A percentile compares a stretch with the other conserved stretches of the same genome.
Evolutionary conservation across 208 protist genomes (phyloP).

Genomic region (Trichomonas vaginalis): DNA sequence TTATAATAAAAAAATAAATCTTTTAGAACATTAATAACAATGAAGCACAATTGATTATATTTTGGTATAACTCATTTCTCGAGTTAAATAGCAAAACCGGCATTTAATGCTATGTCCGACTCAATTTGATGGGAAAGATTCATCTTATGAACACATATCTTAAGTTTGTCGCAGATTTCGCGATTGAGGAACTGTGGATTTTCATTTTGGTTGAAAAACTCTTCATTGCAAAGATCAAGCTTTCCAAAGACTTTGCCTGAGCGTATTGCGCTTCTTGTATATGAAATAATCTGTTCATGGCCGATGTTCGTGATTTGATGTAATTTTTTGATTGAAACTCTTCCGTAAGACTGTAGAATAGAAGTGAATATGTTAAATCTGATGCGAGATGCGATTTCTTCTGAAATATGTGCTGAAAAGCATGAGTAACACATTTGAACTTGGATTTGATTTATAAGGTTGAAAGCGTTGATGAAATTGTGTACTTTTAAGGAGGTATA

Average conservation of each 20-base stretch:
- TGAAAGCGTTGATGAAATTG: no score
- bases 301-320: background rate
- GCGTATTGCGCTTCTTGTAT: background rate
- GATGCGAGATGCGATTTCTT: background rate
- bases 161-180: background rate
- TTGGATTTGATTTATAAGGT: no score
- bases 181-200: background rate
- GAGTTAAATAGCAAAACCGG: no score
- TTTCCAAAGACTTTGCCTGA: background rate
- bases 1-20: no score
- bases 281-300: background rate
- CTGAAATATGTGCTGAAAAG: background rate
- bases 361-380: background rate
- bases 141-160: background rate
- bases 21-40: no score
- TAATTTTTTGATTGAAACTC: background rate
- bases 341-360: background rate
- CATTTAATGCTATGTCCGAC: no score
- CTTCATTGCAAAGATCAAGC: background rate
- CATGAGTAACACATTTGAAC: no score
- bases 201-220: background rate
- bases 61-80: no score
- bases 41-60: no score
- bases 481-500: no score
- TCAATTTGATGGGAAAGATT: no score